Conservation (phyloP, 164 flowering plant genomes). For the Echeveria elegans region DNA sequence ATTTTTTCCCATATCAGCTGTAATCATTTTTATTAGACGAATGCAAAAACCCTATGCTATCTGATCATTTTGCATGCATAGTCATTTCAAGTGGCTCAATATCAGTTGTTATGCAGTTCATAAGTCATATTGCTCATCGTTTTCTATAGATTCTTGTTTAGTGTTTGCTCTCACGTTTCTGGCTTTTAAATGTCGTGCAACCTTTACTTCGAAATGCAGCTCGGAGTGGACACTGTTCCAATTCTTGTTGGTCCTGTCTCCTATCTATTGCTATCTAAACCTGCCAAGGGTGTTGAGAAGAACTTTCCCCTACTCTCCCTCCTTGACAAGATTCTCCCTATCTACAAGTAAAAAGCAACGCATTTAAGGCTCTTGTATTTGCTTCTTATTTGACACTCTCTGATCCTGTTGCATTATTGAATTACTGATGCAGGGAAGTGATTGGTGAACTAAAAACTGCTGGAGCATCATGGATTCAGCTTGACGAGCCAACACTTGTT, state of each 20-base stretch:
- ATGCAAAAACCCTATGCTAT: background rate
- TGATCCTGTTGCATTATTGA: background rate
- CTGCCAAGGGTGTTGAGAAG: slow-evolving; percentile 82
- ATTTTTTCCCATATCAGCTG: background rate
- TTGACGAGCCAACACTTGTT: slow-evolving; percentile 82
- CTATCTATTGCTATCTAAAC: slow-evolving; percentile 69
- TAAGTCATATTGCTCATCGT: background rate
- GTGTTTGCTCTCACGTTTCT: background rate
- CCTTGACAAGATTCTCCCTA: slow-evolving; percentile 51
- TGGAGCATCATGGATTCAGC: slow-evolving; percentile 90
- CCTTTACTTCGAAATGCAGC: slow-evolving; percentile 27
- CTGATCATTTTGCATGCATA: background rate
- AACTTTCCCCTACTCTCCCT: slow-evolving; percentile 60
- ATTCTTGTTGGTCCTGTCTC: slow-evolving; percentile 75
- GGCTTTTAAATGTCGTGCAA: background rate
- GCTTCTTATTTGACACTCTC: background rate
- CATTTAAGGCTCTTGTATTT: background rate
- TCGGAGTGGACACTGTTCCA: slow-evolving; percentile 71
- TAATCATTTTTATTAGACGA: background rate
- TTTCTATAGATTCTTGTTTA: background rate
- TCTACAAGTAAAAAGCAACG: slow-evolving; percentile 49
- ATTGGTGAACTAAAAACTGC: slow-evolving; percentile 72
- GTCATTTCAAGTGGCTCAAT: background rate
- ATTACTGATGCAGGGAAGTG: slow-evolving; percentile 50
- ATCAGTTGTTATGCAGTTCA: background rate